Evolutionary conservation across 768 basidiomycete species (phyloP).

Genomic region (Tylopilus vinaceipallidus): DNA sequence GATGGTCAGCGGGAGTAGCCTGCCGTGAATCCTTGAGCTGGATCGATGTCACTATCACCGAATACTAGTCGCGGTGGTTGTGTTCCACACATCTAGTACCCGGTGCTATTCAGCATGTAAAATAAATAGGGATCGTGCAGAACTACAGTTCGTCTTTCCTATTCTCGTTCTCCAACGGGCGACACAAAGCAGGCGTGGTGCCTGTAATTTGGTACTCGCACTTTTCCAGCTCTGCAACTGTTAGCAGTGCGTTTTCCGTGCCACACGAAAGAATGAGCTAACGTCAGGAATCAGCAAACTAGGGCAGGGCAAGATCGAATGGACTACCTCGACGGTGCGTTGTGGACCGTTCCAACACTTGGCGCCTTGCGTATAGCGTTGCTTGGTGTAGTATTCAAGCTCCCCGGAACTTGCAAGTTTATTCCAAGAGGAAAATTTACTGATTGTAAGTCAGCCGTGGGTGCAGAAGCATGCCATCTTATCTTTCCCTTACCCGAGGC

Average conservation of each 20-base stretch:
- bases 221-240: conserved; percentile 89
- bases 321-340: conserved; percentile 72
- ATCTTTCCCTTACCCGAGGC: conserved; percentile 71
- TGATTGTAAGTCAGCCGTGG: conserved; percentile 29
- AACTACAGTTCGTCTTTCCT: conserved; percentile 32
- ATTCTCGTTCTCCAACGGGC: conserved; percentile 36
- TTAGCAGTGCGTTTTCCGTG: conserved; percentile 73
- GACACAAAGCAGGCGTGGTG: conserved; percentile 82
- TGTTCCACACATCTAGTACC: too few relatives aligned
- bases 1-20: too few relatives aligned
- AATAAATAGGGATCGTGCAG: background rate
- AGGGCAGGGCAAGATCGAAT: background rate
- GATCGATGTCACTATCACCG: too few relatives aligned
- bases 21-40: too few relatives aligned
- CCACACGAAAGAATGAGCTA: conserved; percentile 86
- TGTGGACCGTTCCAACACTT: conserved; percentile 97
- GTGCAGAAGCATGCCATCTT: background rate
- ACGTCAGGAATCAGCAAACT: conserved; percentile 4
- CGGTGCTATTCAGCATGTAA: too few relatives aligned
- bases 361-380: conserved; percentile 79
- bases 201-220: conserved; percentile 91
- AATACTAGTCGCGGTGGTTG: too few relatives aligned
- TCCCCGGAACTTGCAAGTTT: conserved; percentile 52
- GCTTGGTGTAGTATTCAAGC: conserved; percentile 75
- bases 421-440: conserved; percentile 83